These are phyloP conservation scores for Lineolata rhizophorae DNA, from an alignment of 495 filamentous ascomycete genomes.

Conservation along the genomic window DNA sequence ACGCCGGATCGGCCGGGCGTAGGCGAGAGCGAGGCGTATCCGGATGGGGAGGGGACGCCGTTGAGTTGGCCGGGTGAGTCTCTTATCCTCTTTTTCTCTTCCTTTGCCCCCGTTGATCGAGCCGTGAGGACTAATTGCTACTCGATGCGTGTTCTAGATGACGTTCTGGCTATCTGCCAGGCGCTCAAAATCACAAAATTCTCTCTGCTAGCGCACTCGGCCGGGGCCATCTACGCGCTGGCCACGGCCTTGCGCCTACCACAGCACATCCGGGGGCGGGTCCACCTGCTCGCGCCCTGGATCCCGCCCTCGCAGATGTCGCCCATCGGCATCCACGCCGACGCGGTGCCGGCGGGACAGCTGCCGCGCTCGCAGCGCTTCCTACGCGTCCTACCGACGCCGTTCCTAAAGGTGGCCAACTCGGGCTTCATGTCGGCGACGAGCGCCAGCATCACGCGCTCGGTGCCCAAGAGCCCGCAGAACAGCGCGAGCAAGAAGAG, in stretches of 20 bases:
- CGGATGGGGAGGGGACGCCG: slow-evolving; percentile 60
- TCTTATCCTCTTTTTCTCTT: neutral
- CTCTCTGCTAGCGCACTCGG: slow-evolving; percentile 92
- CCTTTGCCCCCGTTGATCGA: neutral
- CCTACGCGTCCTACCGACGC: slow-evolving; percentile 73
- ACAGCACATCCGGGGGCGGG: slow-evolving; percentile 81
- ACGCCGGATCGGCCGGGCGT: slow-evolving; percentile 90
- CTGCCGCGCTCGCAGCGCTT: slow-evolving; percentile 85
- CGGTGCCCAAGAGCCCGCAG: slow-evolving; percentile 47
- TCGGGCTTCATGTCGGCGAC: slow-evolving; percentile 86
- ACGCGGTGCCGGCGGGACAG: slow-evolving; percentile 52
- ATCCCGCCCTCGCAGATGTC: slow-evolving; percentile 96
- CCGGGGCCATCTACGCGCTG: slow-evolving; percentile 90
- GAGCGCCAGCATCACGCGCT: slow-evolving; percentile 70
- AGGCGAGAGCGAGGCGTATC: slow-evolving; percentile 71
- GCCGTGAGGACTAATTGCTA: neutral
- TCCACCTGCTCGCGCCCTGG: slow-evolving; percentile 93
- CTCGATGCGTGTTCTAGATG: slow-evolving; percentile 32
- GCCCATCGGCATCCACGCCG: slow-evolving; percentile 41
- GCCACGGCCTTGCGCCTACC: slow-evolving; percentile 92
- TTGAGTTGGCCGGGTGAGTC: slow-evolving; percentile 78
- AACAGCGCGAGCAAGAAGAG: slow-evolving; percentile 7
- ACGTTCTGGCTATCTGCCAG: slow-evolving; percentile 89
- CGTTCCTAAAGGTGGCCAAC: slow-evolving; percentile 82
- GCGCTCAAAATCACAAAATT: slow-evolving; percentile 85